Evolutionary conservation across 768 basidiomycete species (phyloP).

Genomic region (Tylopilus subfusipes): DNA sequence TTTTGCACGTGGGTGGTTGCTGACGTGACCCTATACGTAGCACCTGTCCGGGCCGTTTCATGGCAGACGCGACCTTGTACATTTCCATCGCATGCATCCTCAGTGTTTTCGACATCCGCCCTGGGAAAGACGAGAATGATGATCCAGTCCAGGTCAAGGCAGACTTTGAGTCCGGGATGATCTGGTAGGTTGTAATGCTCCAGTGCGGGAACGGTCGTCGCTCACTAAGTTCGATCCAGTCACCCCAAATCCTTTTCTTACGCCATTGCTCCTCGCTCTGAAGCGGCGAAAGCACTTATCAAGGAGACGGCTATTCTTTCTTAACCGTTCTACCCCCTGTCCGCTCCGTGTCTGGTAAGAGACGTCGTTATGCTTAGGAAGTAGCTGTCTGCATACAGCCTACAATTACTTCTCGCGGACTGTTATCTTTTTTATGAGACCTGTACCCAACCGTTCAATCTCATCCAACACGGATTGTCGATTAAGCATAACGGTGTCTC

Average conservation of each 20-base stretch:
- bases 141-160: conserved; percentile 17
- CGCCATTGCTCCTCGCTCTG: conserved; percentile 31
- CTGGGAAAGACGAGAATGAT: conserved; percentile 21
- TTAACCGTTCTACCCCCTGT: conserved; percentile 2
- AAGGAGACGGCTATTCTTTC: conserved; percentile 27
- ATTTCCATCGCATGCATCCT: conserved; percentile 32
- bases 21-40: conserved; percentile 10
- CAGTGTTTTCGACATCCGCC: conserved; percentile 26
- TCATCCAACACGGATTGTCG: conserved; percentile 65
- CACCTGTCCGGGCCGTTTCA: conserved; percentile 43
- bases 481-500: conserved; percentile 60
- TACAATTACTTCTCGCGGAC: conserved; percentile 9
- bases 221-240: conserved; percentile 16
- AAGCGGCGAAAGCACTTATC: conserved; percentile 24
- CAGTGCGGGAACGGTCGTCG: background rate
- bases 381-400: background rate
- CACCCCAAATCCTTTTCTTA: conserved; percentile 32
- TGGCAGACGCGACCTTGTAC: conserved; percentile 42
- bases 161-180: conserved; percentile 29
- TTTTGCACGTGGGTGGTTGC: background rate
- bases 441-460: conserved; percentile 70
- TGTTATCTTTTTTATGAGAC: conserved; percentile 53
- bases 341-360: background rate
- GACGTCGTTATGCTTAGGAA: background rate
- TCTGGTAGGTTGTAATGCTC: conserved; percentile 22